Base-by-base conservation (phyloP, 257 asterid genomes). In the Parsonsia alboflavescens region DNA sequence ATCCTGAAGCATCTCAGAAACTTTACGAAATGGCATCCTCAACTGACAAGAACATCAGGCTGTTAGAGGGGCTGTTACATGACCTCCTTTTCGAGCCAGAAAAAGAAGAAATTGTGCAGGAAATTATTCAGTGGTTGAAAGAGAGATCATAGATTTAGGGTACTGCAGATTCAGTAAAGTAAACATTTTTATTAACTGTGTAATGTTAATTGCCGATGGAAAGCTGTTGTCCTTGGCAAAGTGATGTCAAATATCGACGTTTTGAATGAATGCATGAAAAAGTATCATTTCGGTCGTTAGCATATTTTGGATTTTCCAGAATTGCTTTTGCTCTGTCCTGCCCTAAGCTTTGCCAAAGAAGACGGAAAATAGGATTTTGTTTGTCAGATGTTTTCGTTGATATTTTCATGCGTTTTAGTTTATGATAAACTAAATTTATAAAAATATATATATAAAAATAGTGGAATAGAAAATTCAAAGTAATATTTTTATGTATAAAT, bases 21-120 rank as follows among this genome's bases (percentile, higher is more conserved):
- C 93, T 94, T 66, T 77, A 92, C 54, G 73, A 84, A 0, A 93
- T 87, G 83, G 96, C 99, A 21, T 74, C 96, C 0, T 92, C 98
- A 4, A 77, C 81, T 12, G 99, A 92, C 88, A 94, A 94, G 74
- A 83, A 81, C 42, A 92, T 94, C 50, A 76, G 81, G 77, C 88
- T 92, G n/a, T 86, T 78, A 24, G 75, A 88, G 56, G 98, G 99
- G 45, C 81, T 92, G 39, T 72, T 94, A 80, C 99, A 94, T 45
- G 99, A 94, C 74, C 88, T 94, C 4, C 90, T 94, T 2, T 94
- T 92, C 13, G 98, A 92, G 76, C 97, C 90, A 0, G 98, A 94
- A 68, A 89, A 86, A 76, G 93, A 88, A 80, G 92, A 89, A 67
- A 78, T 94, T 58, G 64, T 74, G 72, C 80, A 84, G 76, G 84